Evolutionary conservation across 331 rosid species (phyloP), one percentile per base, ranked within the genome.

Genomic region (Phaseolus coccineus): DNA sequence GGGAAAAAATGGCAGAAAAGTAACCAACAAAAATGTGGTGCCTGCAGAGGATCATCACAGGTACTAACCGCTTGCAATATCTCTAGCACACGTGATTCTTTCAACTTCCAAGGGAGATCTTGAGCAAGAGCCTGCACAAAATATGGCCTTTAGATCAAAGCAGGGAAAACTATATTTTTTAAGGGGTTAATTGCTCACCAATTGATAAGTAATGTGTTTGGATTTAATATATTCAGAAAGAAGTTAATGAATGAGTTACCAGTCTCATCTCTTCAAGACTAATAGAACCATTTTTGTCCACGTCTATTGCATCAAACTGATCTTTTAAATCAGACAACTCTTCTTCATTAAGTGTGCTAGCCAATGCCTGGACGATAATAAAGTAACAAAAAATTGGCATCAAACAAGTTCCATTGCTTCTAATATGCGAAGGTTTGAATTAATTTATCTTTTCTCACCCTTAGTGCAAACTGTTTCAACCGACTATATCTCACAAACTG

Each of bases 231-330:
- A 58, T 46, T 12, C 28, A 51, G 46, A 47, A 56, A 70, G 53
- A 42, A 62, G 74, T 74, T 51, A 37, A 80, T 80, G 52, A 37
- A 67, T 61, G 25, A 39, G 75, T 72, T 71, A 90, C 98, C 86
- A 90, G 98, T 93, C 99, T 91, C 99, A 96, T 96, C 87, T 96
- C 99, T 81, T 96, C 99, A 30, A 96, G 94, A 81, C 99, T 96
- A 85, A 96, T 96, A 47, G 95, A 71, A 58, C 99, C 99, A 71
- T 88, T 96, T 89, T 93, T 96, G 85, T 96, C 99, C 80, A 96
- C 96, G 47, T 96, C 99, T 77, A 96, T 96, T 68, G 99, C 99
- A 79, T 91, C 93, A 78, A 96, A 96, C 84, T 96, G 99, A 86
- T 96, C 99, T 51, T 84, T 94, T 63, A 96, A 93, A 88, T 93